Conservation (phyloP, 2,329 filamentous ascomycete species). For the Cryphonectria radicalis region DNA sequence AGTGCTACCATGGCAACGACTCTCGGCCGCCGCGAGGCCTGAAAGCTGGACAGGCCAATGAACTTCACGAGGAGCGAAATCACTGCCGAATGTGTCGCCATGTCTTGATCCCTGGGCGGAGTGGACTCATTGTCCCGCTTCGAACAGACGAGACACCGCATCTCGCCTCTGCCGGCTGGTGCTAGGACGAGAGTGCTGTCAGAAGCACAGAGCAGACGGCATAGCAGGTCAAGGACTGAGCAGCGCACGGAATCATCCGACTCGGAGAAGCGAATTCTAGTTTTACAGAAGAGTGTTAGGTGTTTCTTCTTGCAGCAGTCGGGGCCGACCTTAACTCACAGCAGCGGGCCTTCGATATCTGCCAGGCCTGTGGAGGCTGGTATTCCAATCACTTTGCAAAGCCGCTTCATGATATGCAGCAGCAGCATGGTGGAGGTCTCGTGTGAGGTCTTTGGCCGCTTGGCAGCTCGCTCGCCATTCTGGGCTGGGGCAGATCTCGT, state of each 20-base stretch:
- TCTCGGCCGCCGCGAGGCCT: constrained; percentile 62
- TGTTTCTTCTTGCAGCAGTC: not conserved
- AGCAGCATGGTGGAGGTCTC: constrained; percentile 5
- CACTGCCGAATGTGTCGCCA: constrained; percentile 42
- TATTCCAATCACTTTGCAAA: constrained; percentile 15
- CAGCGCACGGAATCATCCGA: constrained; percentile 34
- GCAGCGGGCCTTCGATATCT: constrained; percentile 18
- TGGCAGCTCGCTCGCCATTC: constrained; percentile 10
- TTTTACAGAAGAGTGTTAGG: not conserved
- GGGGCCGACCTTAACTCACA: constrained; percentile 17
- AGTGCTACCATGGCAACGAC: constrained; percentile 74
- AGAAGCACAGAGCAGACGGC: constrained; percentile 60
- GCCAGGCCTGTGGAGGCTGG: constrained; percentile 6
- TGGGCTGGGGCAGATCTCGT: constrained; percentile 7
- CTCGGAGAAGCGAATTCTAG: constrained; percentile 31
- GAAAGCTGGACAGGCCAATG: constrained; percentile 49
- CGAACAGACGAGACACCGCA: constrained; percentile 35
- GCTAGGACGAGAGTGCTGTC: constrained; percentile 47
- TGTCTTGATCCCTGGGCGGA: constrained; percentile 32
- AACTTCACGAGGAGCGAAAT: constrained; percentile 52
- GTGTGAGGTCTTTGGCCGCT: constrained; percentile 18
- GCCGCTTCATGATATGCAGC: constrained; percentile 9
- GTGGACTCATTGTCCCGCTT: constrained; percentile 14
- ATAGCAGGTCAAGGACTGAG: constrained; percentile 49
- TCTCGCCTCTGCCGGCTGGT: constrained; percentile 22